Evolutionary conservation across 2,329 filamentous ascomycete genomes (phyloP).

Genomic region (Microsporum audouinii): DNA sequence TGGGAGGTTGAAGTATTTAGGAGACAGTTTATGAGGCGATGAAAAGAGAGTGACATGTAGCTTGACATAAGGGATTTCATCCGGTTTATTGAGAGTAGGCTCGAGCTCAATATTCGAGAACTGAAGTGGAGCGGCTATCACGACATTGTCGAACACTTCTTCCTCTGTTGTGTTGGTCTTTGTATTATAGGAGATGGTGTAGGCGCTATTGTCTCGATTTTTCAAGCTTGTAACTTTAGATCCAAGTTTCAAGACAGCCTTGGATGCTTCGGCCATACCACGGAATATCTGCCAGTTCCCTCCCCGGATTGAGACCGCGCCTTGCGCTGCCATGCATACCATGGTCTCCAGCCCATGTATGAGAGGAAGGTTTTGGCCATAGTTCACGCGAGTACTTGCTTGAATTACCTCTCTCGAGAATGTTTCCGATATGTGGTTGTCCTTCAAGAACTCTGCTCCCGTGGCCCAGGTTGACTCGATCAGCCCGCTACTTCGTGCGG

Average conservation of each 20-base stretch:
- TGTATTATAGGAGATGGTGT: constrained; percentile 34
- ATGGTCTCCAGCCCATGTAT: constrained; percentile 87
- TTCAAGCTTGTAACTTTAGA: constrained; percentile 54
- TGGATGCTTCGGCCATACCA: constrained; percentile 58
- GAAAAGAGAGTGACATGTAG: constrained; percentile 86
- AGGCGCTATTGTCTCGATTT: constrained; percentile 28
- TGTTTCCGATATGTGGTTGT: constrained; percentile 52
- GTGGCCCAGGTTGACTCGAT: constrained; percentile 55
- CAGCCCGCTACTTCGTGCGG: constrained; percentile 56
- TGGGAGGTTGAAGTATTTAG: constrained; percentile 58
- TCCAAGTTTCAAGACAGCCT: constrained; percentile 52
- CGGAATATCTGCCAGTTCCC: constrained; percentile 94
- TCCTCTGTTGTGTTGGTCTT: constrained; percentile 16
- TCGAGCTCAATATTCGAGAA: constrained; percentile 56
- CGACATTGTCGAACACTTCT: constrained; percentile 58
- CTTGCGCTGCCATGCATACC: constrained; percentile 82
- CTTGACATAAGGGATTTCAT: constrained; percentile 71
- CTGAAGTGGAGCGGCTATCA: constrained; percentile 76
- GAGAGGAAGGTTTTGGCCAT: constrained; percentile 72
- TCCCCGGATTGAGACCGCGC: constrained; percentile 64
- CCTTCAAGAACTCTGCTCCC: constrained; percentile 58
- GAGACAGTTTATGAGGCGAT: constrained; percentile 60
- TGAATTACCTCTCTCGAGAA: constrained; percentile 79
- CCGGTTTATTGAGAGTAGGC: constrained; percentile 45
- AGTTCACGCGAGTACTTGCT: constrained; percentile 85